Evolutionary conservation across 768 basidiomycete species (phyloP).

Genomic region (Aureoboletus auriporus): DNA sequence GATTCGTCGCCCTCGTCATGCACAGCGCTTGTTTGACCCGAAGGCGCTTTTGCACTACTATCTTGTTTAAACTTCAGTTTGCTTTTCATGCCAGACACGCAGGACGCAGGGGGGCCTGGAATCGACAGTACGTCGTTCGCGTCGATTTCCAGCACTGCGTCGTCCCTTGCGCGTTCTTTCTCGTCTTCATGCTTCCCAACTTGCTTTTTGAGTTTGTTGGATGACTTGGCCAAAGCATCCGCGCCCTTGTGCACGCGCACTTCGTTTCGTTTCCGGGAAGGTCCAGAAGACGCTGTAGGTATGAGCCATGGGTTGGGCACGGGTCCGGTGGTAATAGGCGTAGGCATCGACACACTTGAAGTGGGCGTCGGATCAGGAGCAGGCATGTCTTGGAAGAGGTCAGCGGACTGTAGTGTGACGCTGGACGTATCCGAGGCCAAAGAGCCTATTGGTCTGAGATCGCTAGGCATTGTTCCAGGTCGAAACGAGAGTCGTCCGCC

Average conservation of each 20-base stretch:
- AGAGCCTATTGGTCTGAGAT: slow-evolving; percentile 26
- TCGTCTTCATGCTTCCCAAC: slow-evolving; percentile 53
- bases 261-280: slow-evolving; percentile 69
- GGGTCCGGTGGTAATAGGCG: slow-evolving; percentile 8
- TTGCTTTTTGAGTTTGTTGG: slow-evolving; percentile 70
- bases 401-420: slow-evolving; percentile 58
- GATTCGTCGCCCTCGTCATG: slow-evolving; percentile 34
- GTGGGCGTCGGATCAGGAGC: slow-evolving; percentile 4
- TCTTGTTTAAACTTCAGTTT: slow-evolving; percentile 14
- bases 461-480: slow-evolving; percentile 39
- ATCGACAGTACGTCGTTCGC: slow-evolving; percentile 13
- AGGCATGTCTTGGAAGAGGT: slow-evolving; percentile 39
- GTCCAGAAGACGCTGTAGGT: slow-evolving; percentile 37
- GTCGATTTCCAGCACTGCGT: slow-evolving; percentile 78
- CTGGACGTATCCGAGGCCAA: slow-evolving; percentile 59
- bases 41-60: neutral
- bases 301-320: slow-evolving; percentile 81
- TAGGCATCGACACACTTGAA: slow-evolving; percentile 15
- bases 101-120: slow-evolving; percentile 7
- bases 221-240: slow-evolving; percentile 56
- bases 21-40: slow-evolving; percentile 1
- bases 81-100: slow-evolving; percentile 5
- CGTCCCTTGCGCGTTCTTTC: slow-evolving; percentile 59
- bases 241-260: slow-evolving; percentile 68
- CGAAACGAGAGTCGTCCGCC: slow-evolving; percentile 66